Evolutionary conservation across 768 basidiomycete species (phyloP), one percentile per base, ranked within the genome.

Genomic region (Agaricus blazei): DNA sequence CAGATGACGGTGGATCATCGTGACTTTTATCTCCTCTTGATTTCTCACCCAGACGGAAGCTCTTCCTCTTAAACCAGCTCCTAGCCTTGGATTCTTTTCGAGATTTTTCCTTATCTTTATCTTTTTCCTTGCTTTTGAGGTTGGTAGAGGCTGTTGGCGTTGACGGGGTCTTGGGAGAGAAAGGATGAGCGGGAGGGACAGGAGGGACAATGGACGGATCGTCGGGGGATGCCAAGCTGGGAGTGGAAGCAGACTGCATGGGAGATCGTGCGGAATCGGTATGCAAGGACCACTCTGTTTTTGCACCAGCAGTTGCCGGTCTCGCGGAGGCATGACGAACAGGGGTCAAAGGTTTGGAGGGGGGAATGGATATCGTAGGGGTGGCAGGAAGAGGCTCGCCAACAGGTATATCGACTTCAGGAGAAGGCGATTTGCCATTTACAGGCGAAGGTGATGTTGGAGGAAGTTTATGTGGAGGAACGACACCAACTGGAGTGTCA

Each of bases 41-140:
- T 42, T 74, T 74, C 24, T 77, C 70, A 12, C 64, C 65, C 29
- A 71, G 37, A 49, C 70, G 69, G 56, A 79, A 64, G 60, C 77
- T 82, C 66, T 77, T 83, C 50, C 80, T 74, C 64, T 78, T 79
- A 60, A 82, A 82, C 82, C 83, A 85, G 3, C 63, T 59, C 37
- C 73, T 72, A 14, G 71, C 46, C 24, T 51, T 58, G n/a, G 62
- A 59, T 60, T 77, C 77, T 53, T 72, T 73, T 42, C 72, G 74
- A 12, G 73, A 60, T 60, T 78, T 74, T 62, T 72, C 73, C 65
- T 68, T 65, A 41, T 72, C 70, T 62, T 74, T 75, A 56, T 65
- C 65, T 55, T 67, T 69, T 24, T 76, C 62, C 63, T 73, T 63
- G 63, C 76, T 61, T 64, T 67, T 63, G 3, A 64, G 58, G 31